Percentiles rank a stretch among this genome's conserved stretches.
These are phyloP conservation scores for Chytriomyces confervae DNA, from an alignment of 192 early-diverging fungal species.

Conservation along the genomic window DNA sequence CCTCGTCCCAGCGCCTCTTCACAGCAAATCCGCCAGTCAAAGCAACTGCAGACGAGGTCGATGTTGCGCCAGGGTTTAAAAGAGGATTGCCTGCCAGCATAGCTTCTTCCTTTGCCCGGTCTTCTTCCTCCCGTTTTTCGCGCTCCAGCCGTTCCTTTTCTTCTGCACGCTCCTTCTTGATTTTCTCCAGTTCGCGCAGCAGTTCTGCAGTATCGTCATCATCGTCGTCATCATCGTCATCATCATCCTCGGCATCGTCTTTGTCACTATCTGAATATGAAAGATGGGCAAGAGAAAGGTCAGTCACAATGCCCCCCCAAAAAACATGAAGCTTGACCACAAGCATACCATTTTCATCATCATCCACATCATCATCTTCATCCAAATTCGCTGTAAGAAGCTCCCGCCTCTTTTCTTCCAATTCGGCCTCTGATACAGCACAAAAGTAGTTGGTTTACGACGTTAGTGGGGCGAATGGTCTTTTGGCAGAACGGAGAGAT, in stretches of 20 bases:
- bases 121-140: conserved; percentile 69
- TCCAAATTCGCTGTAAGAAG: conserved; percentile 65
- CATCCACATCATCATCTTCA: conserved; percentile 58
- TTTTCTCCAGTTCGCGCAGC: conserved; percentile 75
- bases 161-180: conserved; percentile 88
- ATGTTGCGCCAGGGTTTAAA: conserved; percentile 52
- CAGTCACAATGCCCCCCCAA: conserved; percentile 7
- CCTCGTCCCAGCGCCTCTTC: conserved; percentile 96
- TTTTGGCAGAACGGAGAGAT: neutral
- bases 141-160: conserved; percentile 83
- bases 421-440: conserved; percentile 21
- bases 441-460: neutral
- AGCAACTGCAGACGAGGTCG: conserved; percentile 16
- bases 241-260: conserved; percentile 46
- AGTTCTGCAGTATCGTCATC: conserved; percentile 92
- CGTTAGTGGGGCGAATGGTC: neutral
- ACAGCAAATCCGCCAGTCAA: conserved; percentile 71
- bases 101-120: conserved; percentile 62
- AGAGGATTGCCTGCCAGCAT: conserved; percentile 84
- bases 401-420: conserved; percentile 61
- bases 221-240: conserved; percentile 69
- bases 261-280: conserved; percentile 38
- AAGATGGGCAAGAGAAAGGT: neutral
- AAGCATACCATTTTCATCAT: conserved; percentile 47
- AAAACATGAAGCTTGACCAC: conserved; percentile 26